Base-by-base conservation (phyloP, 768 basidiomycete genomes). In the Mycena olivaceomarginata region DNA sequence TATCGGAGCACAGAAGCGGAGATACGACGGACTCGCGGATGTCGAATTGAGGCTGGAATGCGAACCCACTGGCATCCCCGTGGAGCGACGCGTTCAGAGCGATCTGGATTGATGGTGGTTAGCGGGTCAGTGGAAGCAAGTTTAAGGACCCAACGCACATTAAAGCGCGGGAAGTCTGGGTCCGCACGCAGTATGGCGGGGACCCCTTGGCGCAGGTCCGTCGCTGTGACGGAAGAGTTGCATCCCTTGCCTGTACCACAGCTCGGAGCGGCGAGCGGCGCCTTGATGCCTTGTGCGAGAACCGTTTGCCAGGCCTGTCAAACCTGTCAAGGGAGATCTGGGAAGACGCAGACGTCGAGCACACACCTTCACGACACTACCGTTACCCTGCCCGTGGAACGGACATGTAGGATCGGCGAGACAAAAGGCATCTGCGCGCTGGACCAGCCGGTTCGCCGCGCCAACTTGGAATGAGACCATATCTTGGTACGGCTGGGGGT, bases 331-430 rank as follows among this genome's bases (percentile, higher is more conserved):
- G 6, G 43, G 43, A 45, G 43, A 45, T 45, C 43, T 45, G 43
- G 12, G 2, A 20, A 10, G 10, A 37, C 11, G 8, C n/a, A 20
- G 16, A 8, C 40, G 59, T 45, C 43, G 15, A 37, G n/a, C 40
- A 60, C 53, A 13, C 16, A 78, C 73, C 82, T 92, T 15, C 87
- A 91, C 5, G 88, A 86, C 81, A 77, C 74, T 75, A 48, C 65
- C 53, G 48, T 80, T 31, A 31, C 31, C 31, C 31, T 31, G 31
- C 31, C 31, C 31, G 31, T 31, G 68, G 59, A 81, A 81, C 16
- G 80, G 80, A 67, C 80, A 81, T 3, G 77, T 48, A 5, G 76
- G 8, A 31, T 81, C 75, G 43, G 37, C 31, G 46, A 76, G 39
- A 63, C 80, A 81, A 67, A 72, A 81, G 10, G 79, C 80, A 63